Base-by-base conservation (phyloP, 2,329 filamentous ascomycete species). In the Fusarium praegraminearum region DNA sequence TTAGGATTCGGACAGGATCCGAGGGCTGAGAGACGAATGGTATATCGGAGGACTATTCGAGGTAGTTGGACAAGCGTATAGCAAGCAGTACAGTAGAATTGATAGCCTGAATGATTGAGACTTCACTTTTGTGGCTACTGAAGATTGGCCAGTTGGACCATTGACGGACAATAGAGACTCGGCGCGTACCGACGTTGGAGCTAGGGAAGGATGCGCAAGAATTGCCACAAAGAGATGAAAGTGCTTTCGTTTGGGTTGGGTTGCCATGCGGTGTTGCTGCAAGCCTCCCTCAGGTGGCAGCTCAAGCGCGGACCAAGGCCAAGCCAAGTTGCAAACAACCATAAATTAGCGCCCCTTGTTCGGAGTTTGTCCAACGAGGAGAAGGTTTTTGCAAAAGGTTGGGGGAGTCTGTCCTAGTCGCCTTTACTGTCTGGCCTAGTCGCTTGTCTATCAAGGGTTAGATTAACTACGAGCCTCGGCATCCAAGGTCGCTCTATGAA, bases 1-100 rank as follows among this genome's bases (percentile, higher is more conserved):
- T 24, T 47, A 57, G 44, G 35, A 59, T 53, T 73, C 71, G 71
- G 71, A 38, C 61, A 64, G 64, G 52, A 44, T 71, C 71, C 61
- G 69, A 74, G 55, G 16, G 49, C 24, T n/a, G 24, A 36, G 36
- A 49, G 20, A n/a, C 33, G 56, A 51, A 47, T 28, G 22, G 15
- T 35, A 46, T 66, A 40, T 46, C 40, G 36, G 49, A 20, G 16
- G 16, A 26, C 24, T 18, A 26, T 18, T 18, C 22, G 18, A 18
- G 12, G 18, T 51, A 43, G 30, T 47, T 38, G 32, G 57, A n/a
- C 40, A 54, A 33, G 40, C 30, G 36, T 20, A 43, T 46, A 38
- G 36, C 44, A 51, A 53, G 24, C 10, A 30, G 11, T 10, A 30
- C 11, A 16, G n/a, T 40, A 40, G 7, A n/a, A 52, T 54, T 55